Percentiles rank a stretch among this genome's conserved stretches.
These are phyloP conservation scores for Russula sp. DNA, from an alignment of 768 basidiomycete species.

Conservation along the genomic window DNA sequence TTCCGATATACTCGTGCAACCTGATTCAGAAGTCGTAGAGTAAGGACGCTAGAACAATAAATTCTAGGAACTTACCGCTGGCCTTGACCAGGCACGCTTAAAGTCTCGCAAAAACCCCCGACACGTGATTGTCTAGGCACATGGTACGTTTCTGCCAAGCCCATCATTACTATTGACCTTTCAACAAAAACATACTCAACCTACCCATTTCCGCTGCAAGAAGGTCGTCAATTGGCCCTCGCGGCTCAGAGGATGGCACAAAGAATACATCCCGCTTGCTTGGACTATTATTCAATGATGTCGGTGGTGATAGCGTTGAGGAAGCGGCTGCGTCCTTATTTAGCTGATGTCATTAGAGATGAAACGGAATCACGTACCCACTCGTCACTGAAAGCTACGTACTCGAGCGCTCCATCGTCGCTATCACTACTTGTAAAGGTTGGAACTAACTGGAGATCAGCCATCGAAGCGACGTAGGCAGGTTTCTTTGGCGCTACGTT, in stretches of 20 bases:
- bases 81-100: slow-evolving; percentile 9
- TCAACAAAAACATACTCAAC: not conserved
- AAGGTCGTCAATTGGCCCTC: slow-evolving; percentile 6
- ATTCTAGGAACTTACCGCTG: slow-evolving; percentile 5
- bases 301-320: slow-evolving; percentile 6
- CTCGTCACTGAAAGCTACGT: not conserved
- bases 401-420: slow-evolving; percentile 6
- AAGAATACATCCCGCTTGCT: slow-evolving; percentile 10
- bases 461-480: slow-evolving; percentile 4
- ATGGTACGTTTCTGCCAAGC: slow-evolving; percentile 8
- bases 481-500: not conserved
- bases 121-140: slow-evolving; percentile 11
- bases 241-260: slow-evolving; percentile 4
- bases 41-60: not conserved
- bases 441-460: slow-evolving; percentile 3
- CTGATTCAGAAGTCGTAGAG: slow-evolving; percentile 5
- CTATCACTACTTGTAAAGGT: not conserved
- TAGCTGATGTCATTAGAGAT: not conserved
- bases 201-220: slow-evolving; percentile 19
- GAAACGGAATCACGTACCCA: slow-evolving; percentile 13
- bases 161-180: not conserved
- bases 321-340: slow-evolving; percentile 1
- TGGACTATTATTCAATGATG: not conserved
- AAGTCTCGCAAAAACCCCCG: not conserved
- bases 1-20: slow-evolving; percentile 16